Evolutionary conservation across 306 rosid genomes (phyloP).

Genomic region (Cucurbita maxima): DNA sequence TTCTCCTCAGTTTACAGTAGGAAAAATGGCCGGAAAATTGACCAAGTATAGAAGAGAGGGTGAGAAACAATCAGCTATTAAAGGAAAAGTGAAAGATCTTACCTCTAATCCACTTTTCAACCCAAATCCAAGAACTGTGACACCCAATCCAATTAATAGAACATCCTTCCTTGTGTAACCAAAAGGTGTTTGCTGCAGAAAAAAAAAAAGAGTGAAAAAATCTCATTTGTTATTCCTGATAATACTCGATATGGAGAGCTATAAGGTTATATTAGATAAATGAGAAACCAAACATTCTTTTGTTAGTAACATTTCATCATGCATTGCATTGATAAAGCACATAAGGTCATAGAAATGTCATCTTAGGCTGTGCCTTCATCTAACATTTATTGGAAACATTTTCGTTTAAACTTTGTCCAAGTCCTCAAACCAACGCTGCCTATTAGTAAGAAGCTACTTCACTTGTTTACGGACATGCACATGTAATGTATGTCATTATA

Average conservation of each 20-base stretch:
- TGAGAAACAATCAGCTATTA: background rate
- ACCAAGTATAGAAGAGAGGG: too few species aligned
- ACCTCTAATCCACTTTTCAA: conserved; percentile 90
- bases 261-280: background rate
- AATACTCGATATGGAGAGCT: background rate
- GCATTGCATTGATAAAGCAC: background rate
- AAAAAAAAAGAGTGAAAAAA: background rate
- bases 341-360: background rate
- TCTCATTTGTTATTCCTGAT: background rate
- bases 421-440: background rate
- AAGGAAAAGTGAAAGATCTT: background rate
- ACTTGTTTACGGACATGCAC: background rate
- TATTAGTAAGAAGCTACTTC: background rate
- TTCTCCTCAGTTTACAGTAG: background rate
- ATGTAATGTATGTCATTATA: background rate
- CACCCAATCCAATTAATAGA: conserved; percentile 71
- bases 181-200: conserved; percentile 46
- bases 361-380: background rate
- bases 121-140: conserved; percentile 61
- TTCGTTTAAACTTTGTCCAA: background rate
- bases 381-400: background rate
- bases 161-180: conserved; percentile 95
- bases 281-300: background rate
- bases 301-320: background rate
- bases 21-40: background rate